Evolutionary conservation across 495 filamentous ascomycete genomes (phyloP).

Genomic region (Penicillium paradoxum): DNA sequence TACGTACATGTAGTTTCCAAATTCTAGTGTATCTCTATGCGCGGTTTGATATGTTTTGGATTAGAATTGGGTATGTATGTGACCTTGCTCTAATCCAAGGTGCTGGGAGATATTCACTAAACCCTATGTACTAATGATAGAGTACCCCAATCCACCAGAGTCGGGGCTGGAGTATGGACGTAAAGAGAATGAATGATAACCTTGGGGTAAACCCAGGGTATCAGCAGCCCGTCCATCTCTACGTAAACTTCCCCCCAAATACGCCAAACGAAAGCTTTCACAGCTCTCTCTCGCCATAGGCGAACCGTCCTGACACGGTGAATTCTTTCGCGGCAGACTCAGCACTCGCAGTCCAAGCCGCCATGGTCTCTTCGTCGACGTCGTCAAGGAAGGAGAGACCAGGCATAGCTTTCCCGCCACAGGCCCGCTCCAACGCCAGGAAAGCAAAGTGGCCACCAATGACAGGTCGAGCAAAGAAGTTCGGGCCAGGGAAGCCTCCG

Average conservation of each 20-base stretch:
- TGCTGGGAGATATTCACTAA: not conserved
- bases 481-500: slow-evolving; percentile 61
- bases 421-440: slow-evolving; percentile 70
- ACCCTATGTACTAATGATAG: slow-evolving; percentile 11
- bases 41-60: not conserved
- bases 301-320: not conserved
- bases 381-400: slow-evolving; percentile 60
- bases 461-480: slow-evolving; percentile 79
- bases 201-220: not conserved
- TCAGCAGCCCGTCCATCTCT: not conserved
- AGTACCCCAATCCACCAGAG: not conserved
- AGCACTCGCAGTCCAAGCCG: slow-evolving; percentile 19
- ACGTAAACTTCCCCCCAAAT: not conserved
- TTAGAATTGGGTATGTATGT: not conserved
- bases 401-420: slow-evolving; percentile 62
- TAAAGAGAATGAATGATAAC: not conserved
- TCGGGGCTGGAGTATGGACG: not conserved
- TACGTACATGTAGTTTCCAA: no score
- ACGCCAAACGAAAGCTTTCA: not conserved
- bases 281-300: slow-evolving; percentile 21
- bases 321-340: slow-evolving; percentile 25
- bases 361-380: slow-evolving; percentile 20
- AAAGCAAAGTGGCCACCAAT: slow-evolving; percentile 86
- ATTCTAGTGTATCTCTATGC: no score
- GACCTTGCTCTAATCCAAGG: not conserved